Percentiles rank a stretch among this genome's conserved stretches.
Conservation (phyloP, 139 green algal genomes). For the Bryopsis sp. region DNA sequence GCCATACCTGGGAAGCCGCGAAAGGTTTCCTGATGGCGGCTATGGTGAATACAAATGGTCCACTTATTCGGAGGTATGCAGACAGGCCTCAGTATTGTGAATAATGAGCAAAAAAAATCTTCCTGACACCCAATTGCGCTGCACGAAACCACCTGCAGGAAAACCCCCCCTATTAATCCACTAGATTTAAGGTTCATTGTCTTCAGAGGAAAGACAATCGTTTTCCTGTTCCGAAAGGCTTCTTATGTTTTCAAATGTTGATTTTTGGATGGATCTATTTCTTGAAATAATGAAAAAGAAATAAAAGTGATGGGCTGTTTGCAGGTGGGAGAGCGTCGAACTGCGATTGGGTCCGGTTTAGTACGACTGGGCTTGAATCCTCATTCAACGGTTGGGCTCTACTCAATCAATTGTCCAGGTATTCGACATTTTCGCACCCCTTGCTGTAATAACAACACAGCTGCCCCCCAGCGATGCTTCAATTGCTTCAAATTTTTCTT, state of each 20-base stretch:
- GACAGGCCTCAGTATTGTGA: background rate
- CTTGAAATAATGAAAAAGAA: background rate
- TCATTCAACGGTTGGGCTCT: conserved; percentile 70
- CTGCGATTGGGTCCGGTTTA: conserved; percentile 77
- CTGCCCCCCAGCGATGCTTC: too few relatives aligned
- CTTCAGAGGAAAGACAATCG: background rate
- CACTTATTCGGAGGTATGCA: conserved; percentile 48
- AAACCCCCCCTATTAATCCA: too few relatives aligned
- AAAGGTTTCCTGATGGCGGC: conserved; percentile 41
- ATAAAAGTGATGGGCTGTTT: background rate
- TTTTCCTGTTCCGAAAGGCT: background rate
- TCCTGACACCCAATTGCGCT: background rate
- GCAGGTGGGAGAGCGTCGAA: conserved; percentile 58
- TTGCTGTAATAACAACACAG: too few relatives aligned
- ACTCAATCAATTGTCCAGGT: conserved; percentile 75
- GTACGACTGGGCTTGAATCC: conserved; percentile 69
- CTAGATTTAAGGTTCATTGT: too few relatives aligned
- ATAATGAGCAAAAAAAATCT: background rate
- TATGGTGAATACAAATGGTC: conserved; percentile 54
- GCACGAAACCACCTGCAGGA: too few relatives aligned
- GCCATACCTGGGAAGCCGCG: conserved; percentile 45
- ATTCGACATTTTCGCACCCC: background rate
- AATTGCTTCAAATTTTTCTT: too few relatives aligned
- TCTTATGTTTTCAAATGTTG: background rate
- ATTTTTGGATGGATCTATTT: background rate